Evolutionary conservation across 192 early-diverging fungal species (phyloP).

Genomic region (Podila epigama): DNA sequence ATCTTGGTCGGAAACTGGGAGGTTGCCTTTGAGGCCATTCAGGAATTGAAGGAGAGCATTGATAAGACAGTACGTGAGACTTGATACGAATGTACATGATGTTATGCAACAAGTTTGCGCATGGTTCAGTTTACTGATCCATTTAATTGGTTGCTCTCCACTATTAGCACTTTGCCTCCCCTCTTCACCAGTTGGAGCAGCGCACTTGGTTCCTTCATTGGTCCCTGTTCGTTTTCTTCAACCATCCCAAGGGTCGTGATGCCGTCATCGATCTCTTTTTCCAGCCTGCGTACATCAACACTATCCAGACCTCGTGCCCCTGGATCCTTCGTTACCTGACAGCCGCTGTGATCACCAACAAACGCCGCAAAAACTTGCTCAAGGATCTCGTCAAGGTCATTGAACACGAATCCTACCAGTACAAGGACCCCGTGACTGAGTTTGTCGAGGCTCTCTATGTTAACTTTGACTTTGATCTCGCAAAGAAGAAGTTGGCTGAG

Average conservation of each 20-base stretch:
- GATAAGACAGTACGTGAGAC: slow-evolving; percentile 71
- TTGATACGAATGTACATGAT: not conserved
- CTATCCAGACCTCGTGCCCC: slow-evolving; percentile 96
- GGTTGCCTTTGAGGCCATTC: slow-evolving; percentile 87
- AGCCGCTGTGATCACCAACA: slow-evolving; percentile 93
- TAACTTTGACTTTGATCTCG: slow-evolving; percentile 94
- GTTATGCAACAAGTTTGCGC: not conserved
- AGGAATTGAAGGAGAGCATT: slow-evolving; percentile 85
- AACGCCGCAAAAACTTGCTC: slow-evolving; percentile 81
- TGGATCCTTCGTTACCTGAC: slow-evolving; percentile 96
- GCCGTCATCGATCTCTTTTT: slow-evolving; percentile 94
- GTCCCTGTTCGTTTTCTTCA: slow-evolving; percentile 98
- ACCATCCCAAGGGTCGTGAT: slow-evolving; percentile 96
- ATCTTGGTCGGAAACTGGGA: slow-evolving; percentile 97
- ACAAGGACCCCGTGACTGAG: slow-evolving; percentile 92
- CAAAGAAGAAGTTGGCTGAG: slow-evolving; percentile 85
- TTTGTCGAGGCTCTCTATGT: slow-evolving; percentile 93
- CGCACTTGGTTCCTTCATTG: slow-evolving; percentile 96
- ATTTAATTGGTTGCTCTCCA: too few species aligned
- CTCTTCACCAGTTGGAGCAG: slow-evolving; percentile 92
- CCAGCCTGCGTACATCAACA: slow-evolving; percentile 92
- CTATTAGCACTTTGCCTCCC: slow-evolving; percentile 68
- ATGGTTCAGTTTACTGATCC: not conserved
- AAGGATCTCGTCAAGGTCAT: slow-evolving; percentile 92
- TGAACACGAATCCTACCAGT: slow-evolving; percentile 84